phyloP scores from a whole-genome alignment of 192 early-diverging fungal species.

The Podila epicladia region DNA sequence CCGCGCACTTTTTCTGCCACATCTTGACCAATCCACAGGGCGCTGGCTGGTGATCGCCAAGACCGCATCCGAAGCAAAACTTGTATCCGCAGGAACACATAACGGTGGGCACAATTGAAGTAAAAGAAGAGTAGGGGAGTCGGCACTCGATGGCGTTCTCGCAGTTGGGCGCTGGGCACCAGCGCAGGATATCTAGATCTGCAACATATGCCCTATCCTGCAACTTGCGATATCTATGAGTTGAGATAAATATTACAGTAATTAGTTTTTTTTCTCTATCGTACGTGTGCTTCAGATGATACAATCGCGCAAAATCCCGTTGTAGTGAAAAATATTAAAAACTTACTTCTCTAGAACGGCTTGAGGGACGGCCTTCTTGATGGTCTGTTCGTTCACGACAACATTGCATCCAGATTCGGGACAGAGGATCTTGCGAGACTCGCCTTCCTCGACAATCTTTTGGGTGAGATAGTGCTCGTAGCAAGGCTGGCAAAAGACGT shows the following conservation, averaged over 20 bases:
- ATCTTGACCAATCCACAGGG: slow-evolving; percentile 83
- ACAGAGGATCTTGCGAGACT: slow-evolving; percentile 89
- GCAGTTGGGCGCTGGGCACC: slow-evolving; percentile 98
- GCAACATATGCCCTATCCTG: slow-evolving; percentile 94
- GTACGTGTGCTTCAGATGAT: no score
- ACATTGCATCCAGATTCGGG: slow-evolving; percentile 77
- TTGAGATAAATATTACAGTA: background rate
- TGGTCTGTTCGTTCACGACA: slow-evolving; percentile 85
- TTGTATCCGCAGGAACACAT: slow-evolving; percentile 77
- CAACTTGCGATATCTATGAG: slow-evolving; percentile 73
- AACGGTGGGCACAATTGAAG: slow-evolving; percentile 86
- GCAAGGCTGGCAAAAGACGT: slow-evolving; percentile 90
- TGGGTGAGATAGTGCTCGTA: slow-evolving; percentile 84
- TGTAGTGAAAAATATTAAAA: background rate
- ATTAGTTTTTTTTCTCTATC: background rate
- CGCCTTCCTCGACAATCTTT: slow-evolving; percentile 92
- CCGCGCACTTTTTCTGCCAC: slow-evolving; percentile 96
- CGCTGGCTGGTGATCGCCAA: slow-evolving; percentile 88
- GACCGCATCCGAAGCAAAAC: slow-evolving; percentile 95
- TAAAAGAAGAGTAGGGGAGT: slow-evolving; percentile 72
- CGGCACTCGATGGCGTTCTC: slow-evolving; percentile 94
- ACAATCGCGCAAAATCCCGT: no score
- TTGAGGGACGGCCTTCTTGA: slow-evolving; percentile 72
- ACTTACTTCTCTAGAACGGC: slow-evolving; percentile 70
- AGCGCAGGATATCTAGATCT: slow-evolving; percentile 81